These are phyloP conservation scores for Anisogramma anomala DNA, from an alignment of 2,329 filamentous ascomycete species.

Conservation along the genomic window DNA sequence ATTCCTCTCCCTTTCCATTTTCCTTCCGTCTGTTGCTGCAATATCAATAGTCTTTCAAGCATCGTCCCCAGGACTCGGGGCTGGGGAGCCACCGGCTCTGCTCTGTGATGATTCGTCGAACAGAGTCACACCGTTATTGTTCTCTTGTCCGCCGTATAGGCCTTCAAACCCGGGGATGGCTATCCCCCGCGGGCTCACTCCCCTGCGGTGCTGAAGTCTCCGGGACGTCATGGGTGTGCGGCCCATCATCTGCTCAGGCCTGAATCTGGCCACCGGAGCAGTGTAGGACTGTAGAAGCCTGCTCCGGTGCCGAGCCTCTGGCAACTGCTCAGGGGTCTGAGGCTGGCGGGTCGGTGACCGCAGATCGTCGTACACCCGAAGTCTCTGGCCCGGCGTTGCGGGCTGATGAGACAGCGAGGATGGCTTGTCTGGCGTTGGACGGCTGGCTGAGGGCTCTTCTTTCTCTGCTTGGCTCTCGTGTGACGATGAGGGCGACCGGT, in stretches of 20 bases:
- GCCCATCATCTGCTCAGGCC: conserved; percentile 16
- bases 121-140: conserved; percentile 31
- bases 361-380: conserved; percentile 36
- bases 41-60: background rate
- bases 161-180: conserved; percentile 33
- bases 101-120: conserved; percentile 20
- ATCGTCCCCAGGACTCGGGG: background rate
- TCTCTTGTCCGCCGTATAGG: conserved; percentile 38
- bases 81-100: background rate
- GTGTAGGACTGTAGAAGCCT: conserved; percentile 33
- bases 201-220: conserved; percentile 18
- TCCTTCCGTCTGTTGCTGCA: background rate
- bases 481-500: background rate
- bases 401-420: conserved; percentile 11
- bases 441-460: background rate
- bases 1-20: too few species aligned
- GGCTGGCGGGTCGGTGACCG: conserved; percentile 33
- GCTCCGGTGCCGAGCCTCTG: conserved; percentile 36
- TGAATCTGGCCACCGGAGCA: conserved; percentile 24
- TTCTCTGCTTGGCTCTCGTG: background rate
- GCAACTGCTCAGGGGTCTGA: conserved; percentile 39
- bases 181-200: conserved; percentile 28
- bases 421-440: conserved; percentile 6
- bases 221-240: conserved; percentile 16
- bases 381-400: conserved; percentile 16